Base-by-base conservation (phyloP, 1,284 basidiomycete species). In the Marasmius fiardii region DNA sequence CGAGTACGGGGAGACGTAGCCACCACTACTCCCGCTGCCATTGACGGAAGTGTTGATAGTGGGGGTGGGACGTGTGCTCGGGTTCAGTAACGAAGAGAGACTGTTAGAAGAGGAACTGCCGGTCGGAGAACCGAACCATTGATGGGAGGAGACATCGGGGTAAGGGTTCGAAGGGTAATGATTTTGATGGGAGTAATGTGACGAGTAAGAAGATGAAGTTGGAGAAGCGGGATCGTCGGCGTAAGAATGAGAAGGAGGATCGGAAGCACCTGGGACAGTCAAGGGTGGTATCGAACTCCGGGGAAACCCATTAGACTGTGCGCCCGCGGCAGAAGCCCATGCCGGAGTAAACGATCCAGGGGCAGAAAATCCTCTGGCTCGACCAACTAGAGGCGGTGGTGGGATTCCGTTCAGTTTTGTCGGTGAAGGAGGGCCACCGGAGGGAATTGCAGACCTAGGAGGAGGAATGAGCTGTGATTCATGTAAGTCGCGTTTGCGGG, bases 71-170 rank as follows among this genome's bases (percentile, higher is more conserved):
- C 81, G 76, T 4, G 77, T 73, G 21, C 39, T 83, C 10, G 88
- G 88, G 69, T 93, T 93, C 57, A 92, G 71, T 43, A 92, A 75
- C 16, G 88, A 90, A 0, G 90, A 91, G 16, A 93, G 76, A 64
- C 83, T 88, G 57, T 85, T 85, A 63, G 88, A 84, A 57, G 78
- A 80, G 0, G 85, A 80, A 1, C 81, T 78, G 68, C 67, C 87
- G 87, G 53, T 85, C 79, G 14, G 82, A 79, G 20, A 79, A 76
- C 31, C 77, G 71, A 50, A 82, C 79, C 69, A 58, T 14, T 54
- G 53, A 18, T 33, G 35, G 11, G 18, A 33, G 20, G 56, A 51
- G 7, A 49, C 41, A 28, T 58, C 52, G 16, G 47, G 56, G 28
- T 53, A 58, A 28, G 48, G 53, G 23, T 54, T 47, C 47, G 49